These are phyloP conservation scores for Chiua virens DNA, from an alignment of 768 basidiomycete genomes.

Conservation along the genomic window DNA sequence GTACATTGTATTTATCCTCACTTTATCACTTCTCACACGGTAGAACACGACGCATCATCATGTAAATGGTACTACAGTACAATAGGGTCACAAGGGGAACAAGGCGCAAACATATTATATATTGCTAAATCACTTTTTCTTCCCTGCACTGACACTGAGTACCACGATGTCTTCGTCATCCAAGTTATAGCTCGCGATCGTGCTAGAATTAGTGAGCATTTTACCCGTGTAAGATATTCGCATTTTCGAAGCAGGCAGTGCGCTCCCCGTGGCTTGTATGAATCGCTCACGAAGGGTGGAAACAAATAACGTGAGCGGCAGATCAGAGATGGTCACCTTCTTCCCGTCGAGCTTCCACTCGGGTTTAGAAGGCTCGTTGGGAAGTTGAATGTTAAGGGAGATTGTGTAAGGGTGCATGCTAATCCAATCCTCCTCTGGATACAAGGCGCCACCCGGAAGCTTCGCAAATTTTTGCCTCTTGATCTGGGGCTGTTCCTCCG, in stretches of 20 bases:
- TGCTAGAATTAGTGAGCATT: slow-evolving; percentile 83
- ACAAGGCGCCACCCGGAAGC: slow-evolving; percentile 78
- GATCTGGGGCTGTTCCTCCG: slow-evolving; percentile 71
- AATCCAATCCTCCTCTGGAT: slow-evolving; percentile 90
- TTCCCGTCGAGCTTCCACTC: slow-evolving; percentile 93
- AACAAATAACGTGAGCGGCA: slow-evolving; percentile 82
- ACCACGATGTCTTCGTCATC: slow-evolving; percentile 88
- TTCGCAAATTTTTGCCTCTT: slow-evolving; percentile 89
- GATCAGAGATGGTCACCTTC: slow-evolving; percentile 72
- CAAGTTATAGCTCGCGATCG: slow-evolving; percentile 84
- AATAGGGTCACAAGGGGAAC: slow-evolving; percentile 2
- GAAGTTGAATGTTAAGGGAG: slow-evolving; percentile 80
- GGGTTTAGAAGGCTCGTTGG: slow-evolving; percentile 76
- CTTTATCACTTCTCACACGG: slow-evolving; percentile 14
- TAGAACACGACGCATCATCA: slow-evolving; percentile 15
- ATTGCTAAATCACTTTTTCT: slow-evolving; percentile 55
- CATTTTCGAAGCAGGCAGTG: slow-evolving; percentile 78
- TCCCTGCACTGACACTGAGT: slow-evolving; percentile 72
- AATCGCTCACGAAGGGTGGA: slow-evolving; percentile 91
- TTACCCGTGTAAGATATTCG: slow-evolving; percentile 77
- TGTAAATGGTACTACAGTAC: slow-evolving; percentile 10
- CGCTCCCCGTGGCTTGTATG: slow-evolving; percentile 71
- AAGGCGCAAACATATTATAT: not conserved
- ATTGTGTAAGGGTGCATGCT: slow-evolving; percentile 91
- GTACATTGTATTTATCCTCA: slow-evolving; percentile 17